phyloP scores from a whole-genome alignment of 495 filamentous ascomycete species.

The Hypoxylon cercidicola region DNA sequence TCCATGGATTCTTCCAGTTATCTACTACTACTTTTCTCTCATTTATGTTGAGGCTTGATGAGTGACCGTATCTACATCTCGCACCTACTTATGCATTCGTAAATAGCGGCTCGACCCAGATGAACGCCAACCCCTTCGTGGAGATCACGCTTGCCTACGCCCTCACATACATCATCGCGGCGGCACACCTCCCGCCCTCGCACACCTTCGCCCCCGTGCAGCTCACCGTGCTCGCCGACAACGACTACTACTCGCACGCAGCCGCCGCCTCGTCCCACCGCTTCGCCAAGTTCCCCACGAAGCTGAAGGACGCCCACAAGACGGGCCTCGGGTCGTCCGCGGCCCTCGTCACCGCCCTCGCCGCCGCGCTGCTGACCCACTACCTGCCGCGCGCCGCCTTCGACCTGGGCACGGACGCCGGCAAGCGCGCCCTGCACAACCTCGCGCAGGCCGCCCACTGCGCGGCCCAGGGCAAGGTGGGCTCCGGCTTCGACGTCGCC shows the following conservation, averaged over 20 bases:
- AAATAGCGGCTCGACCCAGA: slow-evolving; percentile 45
- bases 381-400: slow-evolving; percentile 74
- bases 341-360: slow-evolving; percentile 91
- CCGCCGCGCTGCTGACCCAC: slow-evolving; percentile 80
- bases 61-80: background rate
- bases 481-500: slow-evolving; percentile 96
- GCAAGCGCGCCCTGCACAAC: slow-evolving; percentile 76
- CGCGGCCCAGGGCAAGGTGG: slow-evolving; percentile 95
- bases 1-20: background rate
- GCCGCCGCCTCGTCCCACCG: no score
- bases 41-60: background rate
- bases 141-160: slow-evolving; percentile 89
- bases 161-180: slow-evolving; percentile 77
- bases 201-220: slow-evolving; percentile 71
- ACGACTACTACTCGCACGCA: slow-evolving; percentile 98
- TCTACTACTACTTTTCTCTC: slow-evolving; percentile 11
- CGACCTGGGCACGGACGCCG: slow-evolving; percentile 51
- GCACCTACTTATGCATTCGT: slow-evolving; percentile 10
- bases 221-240: slow-evolving; percentile 92
- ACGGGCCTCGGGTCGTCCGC: slow-evolving; percentile 96
- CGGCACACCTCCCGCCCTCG: slow-evolving; percentile 63
- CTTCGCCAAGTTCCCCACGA: slow-evolving; percentile 82
- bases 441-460: slow-evolving; percentile 93
- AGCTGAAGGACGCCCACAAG: slow-evolving; percentile 85
- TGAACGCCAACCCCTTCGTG: slow-evolving; percentile 78